Conservation (phyloP, 352 stramenopile genomes). For the Phytophthora uliginosa region DNA sequence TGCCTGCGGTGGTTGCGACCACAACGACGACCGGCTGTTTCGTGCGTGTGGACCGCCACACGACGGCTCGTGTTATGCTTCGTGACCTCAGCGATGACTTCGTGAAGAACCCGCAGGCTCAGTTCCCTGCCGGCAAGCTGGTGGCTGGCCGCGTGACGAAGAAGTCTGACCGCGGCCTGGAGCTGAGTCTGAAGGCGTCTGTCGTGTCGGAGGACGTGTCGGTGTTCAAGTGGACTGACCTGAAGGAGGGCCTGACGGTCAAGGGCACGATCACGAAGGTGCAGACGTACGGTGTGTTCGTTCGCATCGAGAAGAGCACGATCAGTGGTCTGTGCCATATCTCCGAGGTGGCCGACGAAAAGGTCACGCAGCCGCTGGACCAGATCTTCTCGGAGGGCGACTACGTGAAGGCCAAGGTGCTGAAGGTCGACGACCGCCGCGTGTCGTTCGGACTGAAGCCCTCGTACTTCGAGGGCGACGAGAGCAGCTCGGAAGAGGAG, state of each 20-base stretch:
- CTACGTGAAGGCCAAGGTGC: slow-evolving; percentile 97
- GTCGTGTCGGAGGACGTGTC: slow-evolving; percentile 91
- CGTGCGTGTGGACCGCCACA: slow-evolving; percentile 90
- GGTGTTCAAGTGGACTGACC: slow-evolving; percentile 91
- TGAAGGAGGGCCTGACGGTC: slow-evolving; percentile 92
- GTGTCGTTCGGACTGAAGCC: slow-evolving; percentile 97
- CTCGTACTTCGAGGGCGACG: slow-evolving; percentile 96
- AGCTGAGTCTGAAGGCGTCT: slow-evolving; percentile 96
- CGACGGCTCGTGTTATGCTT: slow-evolving; percentile 93
- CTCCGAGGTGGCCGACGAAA: slow-evolving; percentile 96
- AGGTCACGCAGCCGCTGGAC: slow-evolving; percentile 93
- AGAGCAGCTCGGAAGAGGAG: slow-evolving; percentile 90
- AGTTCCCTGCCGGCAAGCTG: slow-evolving; percentile 95
- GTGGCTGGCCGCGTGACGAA: slow-evolving; percentile 96
- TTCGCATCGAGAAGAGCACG: slow-evolving; percentile 96
- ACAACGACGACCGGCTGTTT: slow-evolving; percentile 96
- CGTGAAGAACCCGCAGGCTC: slow-evolving; percentile 89
- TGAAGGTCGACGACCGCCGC: slow-evolving; percentile 94
- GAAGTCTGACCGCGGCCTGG: slow-evolving; percentile 82
- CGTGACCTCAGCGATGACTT: slow-evolving; percentile 97
- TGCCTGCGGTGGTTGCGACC: slow-evolving; percentile 93
- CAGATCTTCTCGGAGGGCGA: slow-evolving; percentile 96
- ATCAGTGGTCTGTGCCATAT: slow-evolving; percentile 97
- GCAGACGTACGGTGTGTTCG: slow-evolving; percentile 97
- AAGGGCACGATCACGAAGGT: slow-evolving; percentile 97